Conservation (phyloP, 2,329 filamentous ascomycete species). For the Cercospora sesami region DNA sequence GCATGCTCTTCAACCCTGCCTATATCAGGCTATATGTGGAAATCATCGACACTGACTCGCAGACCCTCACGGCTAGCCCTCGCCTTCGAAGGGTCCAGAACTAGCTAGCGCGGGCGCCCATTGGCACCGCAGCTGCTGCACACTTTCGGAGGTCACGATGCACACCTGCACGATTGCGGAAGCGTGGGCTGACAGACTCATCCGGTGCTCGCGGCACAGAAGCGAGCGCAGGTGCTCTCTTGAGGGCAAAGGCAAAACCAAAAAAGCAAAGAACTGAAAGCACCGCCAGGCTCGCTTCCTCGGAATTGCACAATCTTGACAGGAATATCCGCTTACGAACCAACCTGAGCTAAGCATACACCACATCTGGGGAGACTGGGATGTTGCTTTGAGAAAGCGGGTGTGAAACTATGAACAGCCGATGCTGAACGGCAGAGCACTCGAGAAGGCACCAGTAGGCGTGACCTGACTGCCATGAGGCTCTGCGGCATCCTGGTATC, state of each 20-base stretch:
- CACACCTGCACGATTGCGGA: background rate
- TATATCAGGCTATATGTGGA: conserved; percentile 18
- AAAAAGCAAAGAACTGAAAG: background rate
- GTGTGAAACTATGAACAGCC: background rate
- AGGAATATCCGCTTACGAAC: background rate
- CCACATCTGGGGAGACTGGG: background rate
- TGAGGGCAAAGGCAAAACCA: background rate
- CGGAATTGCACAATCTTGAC: conserved; percentile 2
- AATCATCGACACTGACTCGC: conserved; percentile 22
- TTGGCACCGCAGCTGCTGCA: conserved; percentile 6
- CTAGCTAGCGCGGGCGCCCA: background rate
- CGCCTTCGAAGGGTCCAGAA: conserved; percentile 16
- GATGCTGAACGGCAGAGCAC: background rate
- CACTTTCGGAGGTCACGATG: background rate
- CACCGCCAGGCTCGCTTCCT: background rate
- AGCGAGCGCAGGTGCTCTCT: conserved; percentile 2
- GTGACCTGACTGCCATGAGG: conserved; percentile 10
- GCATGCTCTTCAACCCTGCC: conserved; percentile 15
- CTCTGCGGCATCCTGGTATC: conserved; percentile 17
- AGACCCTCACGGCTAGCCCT: background rate
- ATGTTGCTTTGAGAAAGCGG: background rate
- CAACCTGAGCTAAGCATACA: background rate
- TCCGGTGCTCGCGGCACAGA: background rate
- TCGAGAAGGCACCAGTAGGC: background rate
- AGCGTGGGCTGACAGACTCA: background rate